Conservation (phyloP, 148 eudicot species). For the Heliosperma pusillum region DNA sequence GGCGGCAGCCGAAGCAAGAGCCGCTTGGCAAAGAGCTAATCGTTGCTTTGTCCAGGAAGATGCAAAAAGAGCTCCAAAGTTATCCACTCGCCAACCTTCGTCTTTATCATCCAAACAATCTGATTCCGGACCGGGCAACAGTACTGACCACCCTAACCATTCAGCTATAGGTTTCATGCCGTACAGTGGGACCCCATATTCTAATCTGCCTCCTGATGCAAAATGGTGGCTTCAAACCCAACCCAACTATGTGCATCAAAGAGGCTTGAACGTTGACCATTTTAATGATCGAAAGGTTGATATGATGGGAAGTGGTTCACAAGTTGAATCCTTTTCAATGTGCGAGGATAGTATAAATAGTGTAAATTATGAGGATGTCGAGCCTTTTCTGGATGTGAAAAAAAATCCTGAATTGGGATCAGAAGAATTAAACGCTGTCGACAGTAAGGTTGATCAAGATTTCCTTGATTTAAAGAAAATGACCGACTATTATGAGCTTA, state of each 20-base stretch:
- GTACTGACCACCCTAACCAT: constrained; percentile 36
- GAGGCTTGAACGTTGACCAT: constrained; percentile 37
- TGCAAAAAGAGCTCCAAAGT: constrained; percentile 92
- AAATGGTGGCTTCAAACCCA: constrained; percentile 85
- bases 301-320: neutral
- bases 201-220: constrained; percentile 64
- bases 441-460: constrained; percentile 38
- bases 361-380: constrained; percentile 19
- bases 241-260: constrained; percentile 47
- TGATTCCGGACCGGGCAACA: constrained; percentile 42
- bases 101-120: constrained; percentile 43
- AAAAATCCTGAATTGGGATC: constrained; percentile 25
- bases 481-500: constrained; percentile 48
- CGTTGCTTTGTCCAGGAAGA: constrained; percentile 93
- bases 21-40: constrained; percentile 95
- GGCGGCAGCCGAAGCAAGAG: constrained; percentile 96
- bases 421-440: constrained; percentile 27
- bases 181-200: constrained; percentile 39
- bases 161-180: constrained; percentile 47
- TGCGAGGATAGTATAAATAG: constrained; percentile 18
- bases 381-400: constrained; percentile 27
- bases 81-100: constrained; percentile 71
- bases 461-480: constrained; percentile 35
- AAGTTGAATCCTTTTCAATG: constrained; percentile 15
- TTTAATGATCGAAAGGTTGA: constrained; percentile 21